phyloP scores from a whole-genome alignment of 305 asterid genomes.

The Fraxinus greggii region DNA sequence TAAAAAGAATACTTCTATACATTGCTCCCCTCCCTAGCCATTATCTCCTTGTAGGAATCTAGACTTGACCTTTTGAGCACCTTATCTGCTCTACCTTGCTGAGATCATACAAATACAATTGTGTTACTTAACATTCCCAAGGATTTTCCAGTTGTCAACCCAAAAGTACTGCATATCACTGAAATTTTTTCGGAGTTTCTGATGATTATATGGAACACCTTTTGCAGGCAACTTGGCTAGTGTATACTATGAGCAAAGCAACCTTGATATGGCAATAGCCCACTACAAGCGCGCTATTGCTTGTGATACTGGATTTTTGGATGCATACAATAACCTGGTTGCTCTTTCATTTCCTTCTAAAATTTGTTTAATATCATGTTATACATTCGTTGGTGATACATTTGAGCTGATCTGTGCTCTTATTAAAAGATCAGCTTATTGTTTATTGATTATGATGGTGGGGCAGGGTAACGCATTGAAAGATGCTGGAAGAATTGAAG shows the following conservation, averaged over 20 bases:
- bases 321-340: slow-evolving; percentile 95
- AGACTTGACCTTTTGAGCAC: not conserved
- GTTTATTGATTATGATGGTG: not conserved
- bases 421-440: not conserved
- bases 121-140: not conserved
- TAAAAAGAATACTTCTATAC: not conserved
- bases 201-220: slow-evolving; percentile 21
- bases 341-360: slow-evolving; percentile 19
- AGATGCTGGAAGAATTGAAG: slow-evolving; percentile 94
- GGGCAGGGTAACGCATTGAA: slow-evolving; percentile 91
- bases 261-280: slow-evolving; percentile 88
- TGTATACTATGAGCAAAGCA: slow-evolving; percentile 86
- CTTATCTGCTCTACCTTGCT: not conserved
- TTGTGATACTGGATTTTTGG: slow-evolving; percentile 87
- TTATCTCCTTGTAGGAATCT: slow-evolving; percentile 13
- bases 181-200: not conserved
- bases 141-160: not conserved
- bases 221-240: slow-evolving; percentile 91
- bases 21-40: slow-evolving; percentile 3
- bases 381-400: slow-evolving; percentile 7
- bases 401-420: not conserved
- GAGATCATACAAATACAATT: not conserved
- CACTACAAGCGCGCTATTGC: slow-evolving; percentile 89
- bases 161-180: slow-evolving; percentile 4
- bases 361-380: not conserved